Conservation (phyloP, 2,329 filamentous ascomycete genomes). For the Penicillium sp. region DNA sequence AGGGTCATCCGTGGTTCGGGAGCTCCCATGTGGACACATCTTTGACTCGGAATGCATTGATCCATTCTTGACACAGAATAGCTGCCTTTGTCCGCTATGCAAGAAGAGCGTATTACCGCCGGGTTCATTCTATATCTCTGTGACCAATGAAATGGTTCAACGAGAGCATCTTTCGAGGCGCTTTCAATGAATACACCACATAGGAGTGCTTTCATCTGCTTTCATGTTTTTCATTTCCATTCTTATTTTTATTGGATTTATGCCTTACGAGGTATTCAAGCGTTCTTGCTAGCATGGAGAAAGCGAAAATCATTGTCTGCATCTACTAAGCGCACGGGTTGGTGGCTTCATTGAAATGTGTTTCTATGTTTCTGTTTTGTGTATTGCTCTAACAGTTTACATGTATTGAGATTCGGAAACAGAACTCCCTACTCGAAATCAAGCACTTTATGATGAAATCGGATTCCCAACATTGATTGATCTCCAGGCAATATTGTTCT, state of each 20-base stretch:
- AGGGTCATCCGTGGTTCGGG: slow-evolving; percentile 70
- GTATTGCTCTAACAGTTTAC: neutral
- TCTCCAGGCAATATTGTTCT: no score
- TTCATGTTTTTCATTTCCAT: neutral
- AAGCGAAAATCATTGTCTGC: neutral
- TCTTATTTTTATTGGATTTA: neutral
- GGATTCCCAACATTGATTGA: no score
- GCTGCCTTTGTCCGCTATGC: slow-evolving; percentile 87
- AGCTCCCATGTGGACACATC: slow-evolving; percentile 86
- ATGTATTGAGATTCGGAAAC: neutral
- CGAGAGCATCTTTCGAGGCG: slow-evolving; percentile 67
- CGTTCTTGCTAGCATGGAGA: neutral
- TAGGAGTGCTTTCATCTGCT: neutral
- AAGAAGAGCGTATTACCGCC: slow-evolving; percentile 76
- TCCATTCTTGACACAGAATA: slow-evolving; percentile 72
- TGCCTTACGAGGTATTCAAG: neutral
- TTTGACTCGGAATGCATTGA: slow-evolving; percentile 94
- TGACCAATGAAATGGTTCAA: slow-evolving; percentile 84
- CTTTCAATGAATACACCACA: neutral
- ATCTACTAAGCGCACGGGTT: slow-evolving; percentile 1
- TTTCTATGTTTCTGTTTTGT: neutral
- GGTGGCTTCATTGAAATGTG: slow-evolving; percentile 1
- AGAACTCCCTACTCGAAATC: neutral
- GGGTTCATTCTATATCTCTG: slow-evolving; percentile 62
- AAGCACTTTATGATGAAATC: neutral